These are phyloP conservation scores for Calonectria honghensis DNA, from an alignment of 2,329 filamentous ascomycete species.

Conservation along the genomic window DNA sequence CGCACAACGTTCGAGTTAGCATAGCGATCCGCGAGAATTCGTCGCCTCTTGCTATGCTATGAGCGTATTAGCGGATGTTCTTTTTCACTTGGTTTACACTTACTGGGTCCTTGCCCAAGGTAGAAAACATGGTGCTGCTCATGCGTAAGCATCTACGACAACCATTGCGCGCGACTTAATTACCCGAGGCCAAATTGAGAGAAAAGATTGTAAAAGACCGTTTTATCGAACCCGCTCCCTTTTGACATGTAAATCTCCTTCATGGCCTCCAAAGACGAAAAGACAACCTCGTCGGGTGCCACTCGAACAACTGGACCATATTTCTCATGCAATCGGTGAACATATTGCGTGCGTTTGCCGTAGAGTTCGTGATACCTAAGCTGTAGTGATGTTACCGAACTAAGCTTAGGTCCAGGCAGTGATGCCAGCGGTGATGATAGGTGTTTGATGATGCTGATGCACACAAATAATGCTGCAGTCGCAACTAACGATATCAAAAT, in stretches of 20 bases:
- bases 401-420: slow-evolving; percentile 39
- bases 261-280: slow-evolving; percentile 40
- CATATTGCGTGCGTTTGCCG: slow-evolving; percentile 41
- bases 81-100: background rate
- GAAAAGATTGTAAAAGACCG: slow-evolving; percentile 42
- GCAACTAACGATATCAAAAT: background rate
- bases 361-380: slow-evolving; percentile 41
- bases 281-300: slow-evolving; percentile 44
- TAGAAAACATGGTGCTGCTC: slow-evolving; percentile 44
- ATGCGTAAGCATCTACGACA: rapidly evolving
- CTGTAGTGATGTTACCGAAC: slow-evolving; percentile 34
- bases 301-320: slow-evolving; percentile 41
- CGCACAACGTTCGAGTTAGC: slow-evolving; percentile 44
- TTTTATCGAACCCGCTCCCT: slow-evolving; percentile 46
- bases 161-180: rapidly evolving
- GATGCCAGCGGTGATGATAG: slow-evolving; percentile 37
- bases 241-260: slow-evolving; percentile 46
- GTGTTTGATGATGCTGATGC: slow-evolving; percentile 7
- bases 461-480: background rate
- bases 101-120: slow-evolving; percentile 39
- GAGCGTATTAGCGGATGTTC: background rate
- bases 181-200: slow-evolving; percentile 41
- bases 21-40: slow-evolving; percentile 45
- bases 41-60: slow-evolving; percentile 43
- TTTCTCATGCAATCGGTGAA: slow-evolving; percentile 35